Percentiles rank a stretch among this genome's conserved stretches.
Conservation (phyloP, 2,329 filamentous ascomycete species). For the Penicillium hordei region DNA sequence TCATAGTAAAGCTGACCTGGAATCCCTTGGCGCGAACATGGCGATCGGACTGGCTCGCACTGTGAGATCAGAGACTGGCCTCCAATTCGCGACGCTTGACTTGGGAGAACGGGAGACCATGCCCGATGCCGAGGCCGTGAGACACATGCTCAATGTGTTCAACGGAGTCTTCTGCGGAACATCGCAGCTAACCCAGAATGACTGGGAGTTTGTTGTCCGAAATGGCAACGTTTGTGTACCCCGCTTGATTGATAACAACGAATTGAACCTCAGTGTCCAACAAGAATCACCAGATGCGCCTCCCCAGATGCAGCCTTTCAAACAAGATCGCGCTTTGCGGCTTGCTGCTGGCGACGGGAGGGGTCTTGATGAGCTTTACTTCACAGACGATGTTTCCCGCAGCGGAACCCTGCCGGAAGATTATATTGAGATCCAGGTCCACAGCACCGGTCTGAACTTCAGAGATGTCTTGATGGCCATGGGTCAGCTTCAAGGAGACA, state of each 20-base stretch:
- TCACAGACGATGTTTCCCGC: slow-evolving; percentile 24
- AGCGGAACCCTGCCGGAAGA: slow-evolving; percentile 14
- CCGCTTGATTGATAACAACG: slow-evolving; percentile 22
- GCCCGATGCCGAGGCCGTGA: slow-evolving; percentile 17
- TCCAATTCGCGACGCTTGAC: slow-evolving; percentile 24
- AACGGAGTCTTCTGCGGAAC: slow-evolving; percentile 16
- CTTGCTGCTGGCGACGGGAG: slow-evolving; percentile 20
- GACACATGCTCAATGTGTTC: slow-evolving; percentile 23
- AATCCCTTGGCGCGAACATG: slow-evolving; percentile 24
- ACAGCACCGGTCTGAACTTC: slow-evolving; percentile 31
- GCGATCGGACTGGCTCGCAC: slow-evolving; percentile 25
- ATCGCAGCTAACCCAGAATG: slow-evolving; percentile 19
- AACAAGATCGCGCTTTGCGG: slow-evolving; percentile 24
- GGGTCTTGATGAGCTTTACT: slow-evolving; percentile 27
- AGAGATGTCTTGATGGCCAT: slow-evolving; percentile 48
- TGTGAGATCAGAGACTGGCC: slow-evolving; percentile 23
- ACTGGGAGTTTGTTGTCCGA: slow-evolving; percentile 25
- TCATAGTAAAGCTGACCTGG: slow-evolving; percentile 15
- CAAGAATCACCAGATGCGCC: slow-evolving; percentile 23
- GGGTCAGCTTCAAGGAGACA: slow-evolving; percentile 29
- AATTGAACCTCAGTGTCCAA: slow-evolving; percentile 24
- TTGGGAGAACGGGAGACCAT: slow-evolving; percentile 21
- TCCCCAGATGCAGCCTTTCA: slow-evolving; percentile 23
- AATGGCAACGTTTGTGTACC: slow-evolving; percentile 23
- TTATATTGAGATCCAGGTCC: slow-evolving; percentile 25